These are phyloP conservation scores for Cyberlindnera misumaiensis DNA, from an alignment of 805 yeast species.

Conservation along the genomic window DNA sequence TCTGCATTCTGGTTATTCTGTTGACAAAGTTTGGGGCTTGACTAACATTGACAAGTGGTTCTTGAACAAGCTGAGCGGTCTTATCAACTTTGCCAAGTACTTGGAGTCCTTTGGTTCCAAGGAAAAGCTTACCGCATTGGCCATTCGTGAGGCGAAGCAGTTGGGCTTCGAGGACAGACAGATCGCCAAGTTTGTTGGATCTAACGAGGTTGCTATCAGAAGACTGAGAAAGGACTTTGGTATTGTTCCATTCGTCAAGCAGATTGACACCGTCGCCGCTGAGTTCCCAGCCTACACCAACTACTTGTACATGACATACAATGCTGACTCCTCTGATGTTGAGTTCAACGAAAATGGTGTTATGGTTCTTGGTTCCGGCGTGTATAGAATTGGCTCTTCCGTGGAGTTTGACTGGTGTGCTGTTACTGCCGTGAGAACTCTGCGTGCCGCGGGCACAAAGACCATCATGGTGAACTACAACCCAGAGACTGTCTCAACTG, in stretches of 20 bases:
- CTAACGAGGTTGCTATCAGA: slow-evolving; percentile 91
- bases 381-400: slow-evolving; percentile 96
- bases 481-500: slow-evolving; percentile 99
- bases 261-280: slow-evolving; percentile 97
- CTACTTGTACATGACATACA: slow-evolving; percentile 90
- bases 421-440: slow-evolving; percentile 90
- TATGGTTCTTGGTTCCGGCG: slow-evolving; percentile 97
- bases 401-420: slow-evolving; percentile 99
- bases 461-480: slow-evolving; percentile 97
- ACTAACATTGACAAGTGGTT: slow-evolving; percentile 97
- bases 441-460: slow-evolving; percentile 78
- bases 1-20: slow-evolving; percentile 78
- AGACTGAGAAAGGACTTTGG: slow-evolving; percentile 82
- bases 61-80: slow-evolving; percentile 72
- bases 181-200: slow-evolving; percentile 79
- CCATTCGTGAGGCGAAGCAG: slow-evolving; percentile 85
- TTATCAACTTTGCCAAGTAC: slow-evolving; percentile 64
- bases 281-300: slow-evolving; percentile 97
- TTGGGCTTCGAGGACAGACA: slow-evolving; percentile 96
- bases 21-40: slow-evolving; percentile 84
- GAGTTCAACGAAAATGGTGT: slow-evolving; percentile 88
- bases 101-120: slow-evolving; percentile 49
- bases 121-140: slow-evolving; percentile 50
- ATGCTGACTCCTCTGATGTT: slow-evolving; percentile 83
- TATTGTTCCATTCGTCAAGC: slow-evolving; percentile 87